phyloP scores from a whole-genome alignment of 306 rosid species.

The Acacia crassicarpa region DNA sequence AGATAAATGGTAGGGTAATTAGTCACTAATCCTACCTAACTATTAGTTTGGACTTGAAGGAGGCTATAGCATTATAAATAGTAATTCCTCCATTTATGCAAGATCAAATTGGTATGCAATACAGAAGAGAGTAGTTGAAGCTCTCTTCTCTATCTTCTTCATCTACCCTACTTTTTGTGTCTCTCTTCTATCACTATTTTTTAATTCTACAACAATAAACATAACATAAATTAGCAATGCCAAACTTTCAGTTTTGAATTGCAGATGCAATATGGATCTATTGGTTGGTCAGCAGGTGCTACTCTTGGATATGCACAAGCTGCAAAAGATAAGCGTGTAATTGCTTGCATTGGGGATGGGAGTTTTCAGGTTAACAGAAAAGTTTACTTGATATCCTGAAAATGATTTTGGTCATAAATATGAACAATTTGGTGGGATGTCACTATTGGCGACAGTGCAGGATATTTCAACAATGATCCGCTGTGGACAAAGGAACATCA shows the following conservation, averaged over 20 bases:
- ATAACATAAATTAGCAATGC: conserved; percentile 9
- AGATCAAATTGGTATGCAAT: too few species aligned
- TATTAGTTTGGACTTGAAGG: too few species aligned
- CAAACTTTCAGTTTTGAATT: conserved; percentile 73
- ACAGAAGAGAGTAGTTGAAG: too few species aligned
- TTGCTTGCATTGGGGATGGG: conserved; percentile 91
- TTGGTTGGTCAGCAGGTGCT: conserved; percentile 96
- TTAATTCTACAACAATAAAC: too few species aligned
- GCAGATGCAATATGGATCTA: conserved; percentile 97
- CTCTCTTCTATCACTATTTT: too few species aligned
- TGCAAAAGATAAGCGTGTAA: conserved; percentile 66
- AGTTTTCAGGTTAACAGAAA: conserved; percentile 75
- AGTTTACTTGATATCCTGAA: neutral
- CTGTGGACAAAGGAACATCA: conserved; percentile 68
- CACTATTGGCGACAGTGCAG: conserved; percentile 78
- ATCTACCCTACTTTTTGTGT: too few species aligned
- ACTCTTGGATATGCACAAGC: conserved; percentile 94
- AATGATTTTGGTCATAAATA: neutral
- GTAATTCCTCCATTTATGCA: too few species aligned
- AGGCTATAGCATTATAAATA: too few species aligned
- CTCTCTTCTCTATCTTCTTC: too few species aligned
- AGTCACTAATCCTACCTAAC: too few species aligned
- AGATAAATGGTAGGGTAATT: too few species aligned
- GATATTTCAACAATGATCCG: conserved; percentile 92
- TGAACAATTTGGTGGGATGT: conserved; percentile 4